phyloP scores from a whole-genome alignment of 2,329 filamentous ascomycete species.

The Fusarium poae region DNA sequence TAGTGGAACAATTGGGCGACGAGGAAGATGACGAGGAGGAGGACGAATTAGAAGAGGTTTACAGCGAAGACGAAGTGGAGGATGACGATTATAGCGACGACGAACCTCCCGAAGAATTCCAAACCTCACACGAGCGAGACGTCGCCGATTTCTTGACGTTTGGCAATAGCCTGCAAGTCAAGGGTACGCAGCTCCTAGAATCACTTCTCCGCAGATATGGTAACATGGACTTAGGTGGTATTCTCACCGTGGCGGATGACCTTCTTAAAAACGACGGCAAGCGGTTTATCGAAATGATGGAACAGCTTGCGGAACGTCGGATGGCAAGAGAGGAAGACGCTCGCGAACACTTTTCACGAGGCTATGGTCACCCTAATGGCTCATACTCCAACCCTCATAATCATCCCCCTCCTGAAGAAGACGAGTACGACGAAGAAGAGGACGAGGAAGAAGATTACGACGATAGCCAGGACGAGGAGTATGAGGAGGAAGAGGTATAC shows the following conservation, averaged over 20 bases:
- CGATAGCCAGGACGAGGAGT: conserved; percentile 73
- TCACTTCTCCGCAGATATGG: conserved; percentile 60
- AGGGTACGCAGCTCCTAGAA: conserved; percentile 71
- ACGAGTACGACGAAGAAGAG: conserved; percentile 79
- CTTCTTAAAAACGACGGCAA: conserved; percentile 98
- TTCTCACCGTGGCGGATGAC: conserved; percentile 98
- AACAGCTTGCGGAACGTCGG: conserved; percentile 94
- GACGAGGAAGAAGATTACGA: conserved; percentile 72
- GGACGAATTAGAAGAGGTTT: conserved; percentile 66
- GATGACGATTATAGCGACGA: conserved; percentile 75
- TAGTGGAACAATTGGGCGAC: conserved; percentile 74
- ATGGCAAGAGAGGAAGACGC: conserved; percentile 98
- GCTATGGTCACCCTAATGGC: conserved; percentile 72
- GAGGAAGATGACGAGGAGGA: conserved; percentile 64
- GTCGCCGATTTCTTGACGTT: conserved; percentile 95
- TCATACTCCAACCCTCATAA: conserved; percentile 72
- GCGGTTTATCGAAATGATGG: conserved; percentile 99
- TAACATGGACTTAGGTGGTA: conserved; percentile 80
- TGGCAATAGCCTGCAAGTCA: conserved; percentile 95
- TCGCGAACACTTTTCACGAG: conserved; percentile 69
- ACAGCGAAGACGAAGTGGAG: conserved; percentile 66
- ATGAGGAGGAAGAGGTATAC: conserved; percentile 84
- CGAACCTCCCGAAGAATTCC: conserved; percentile 76
- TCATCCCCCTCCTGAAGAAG: conserved; percentile 82
- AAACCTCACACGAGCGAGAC: conserved; percentile 72